A percentile compares a stretch with the other conserved stretches of the same genome.
These are phyloP conservation scores for Lactarius deliciosus DNA, from an alignment of 768 basidiomycete genomes.

Conservation along the genomic window DNA sequence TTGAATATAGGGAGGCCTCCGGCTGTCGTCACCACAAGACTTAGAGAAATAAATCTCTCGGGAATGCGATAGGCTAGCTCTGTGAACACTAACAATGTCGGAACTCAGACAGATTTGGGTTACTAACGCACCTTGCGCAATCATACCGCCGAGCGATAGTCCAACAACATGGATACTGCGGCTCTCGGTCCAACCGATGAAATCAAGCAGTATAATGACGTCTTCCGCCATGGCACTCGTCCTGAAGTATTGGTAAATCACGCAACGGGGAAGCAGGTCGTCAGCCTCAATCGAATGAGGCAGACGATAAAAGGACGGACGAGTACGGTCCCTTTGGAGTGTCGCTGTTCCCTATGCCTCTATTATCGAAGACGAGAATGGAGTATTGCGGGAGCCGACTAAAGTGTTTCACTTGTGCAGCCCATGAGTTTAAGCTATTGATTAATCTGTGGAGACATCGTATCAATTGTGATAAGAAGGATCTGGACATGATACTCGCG, in stretches of 20 bases:
- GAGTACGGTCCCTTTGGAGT: too few species aligned
- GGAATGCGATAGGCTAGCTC: constrained; percentile 70
- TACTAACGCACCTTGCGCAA: constrained; percentile 58
- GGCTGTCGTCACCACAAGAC: constrained; percentile 68
- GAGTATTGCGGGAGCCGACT: constrained; percentile 44
- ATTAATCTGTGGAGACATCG: constrained; percentile 48
- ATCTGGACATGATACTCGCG: constrained; percentile 38
- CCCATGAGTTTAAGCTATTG: constrained; percentile 63
- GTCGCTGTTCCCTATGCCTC: too few species aligned
- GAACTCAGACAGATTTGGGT: neutral
- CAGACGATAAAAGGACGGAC: too few species aligned
- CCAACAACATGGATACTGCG: too few species aligned
- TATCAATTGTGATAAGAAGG: neutral
- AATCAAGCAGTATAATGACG: too few species aligned
- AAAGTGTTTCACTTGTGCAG: constrained; percentile 64
- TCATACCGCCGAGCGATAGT: constrained; percentile 47
- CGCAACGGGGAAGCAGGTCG: too few species aligned
- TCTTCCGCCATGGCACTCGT: too few species aligned
- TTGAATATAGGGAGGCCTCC: constrained; percentile 59
- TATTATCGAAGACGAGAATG: too few species aligned
- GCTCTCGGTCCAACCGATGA: too few species aligned
- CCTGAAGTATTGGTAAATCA: too few species aligned
- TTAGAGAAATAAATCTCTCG: constrained; percentile 62
- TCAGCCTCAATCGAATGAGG: too few species aligned
- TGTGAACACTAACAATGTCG: constrained; percentile 32